These are phyloP conservation scores for Euphorbia pulcherrima DNA, from an alignment of 345 rosid species.

Conservation along the genomic window DNA sequence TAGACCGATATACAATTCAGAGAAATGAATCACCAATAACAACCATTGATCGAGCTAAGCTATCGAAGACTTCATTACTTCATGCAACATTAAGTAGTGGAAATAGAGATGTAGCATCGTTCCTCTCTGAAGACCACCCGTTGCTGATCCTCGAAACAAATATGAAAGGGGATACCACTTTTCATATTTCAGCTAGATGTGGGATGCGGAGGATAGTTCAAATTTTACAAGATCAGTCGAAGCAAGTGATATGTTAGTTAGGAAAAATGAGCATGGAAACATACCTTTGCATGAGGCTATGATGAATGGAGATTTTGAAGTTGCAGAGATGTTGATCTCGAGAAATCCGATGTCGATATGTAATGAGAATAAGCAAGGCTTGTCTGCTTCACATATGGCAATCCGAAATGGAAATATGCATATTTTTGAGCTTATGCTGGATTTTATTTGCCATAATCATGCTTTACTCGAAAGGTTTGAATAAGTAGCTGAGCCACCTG, in stretches of 20 bases:
- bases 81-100: neutral
- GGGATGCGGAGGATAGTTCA: neutral
- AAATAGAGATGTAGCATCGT: neutral
- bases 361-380: neutral
- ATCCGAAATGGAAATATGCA: neutral
- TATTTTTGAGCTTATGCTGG: neutral
- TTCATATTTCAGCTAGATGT: neutral
- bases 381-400: neutral
- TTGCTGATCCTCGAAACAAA: neutral
- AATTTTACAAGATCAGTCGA: too few species aligned
- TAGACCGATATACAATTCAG: neutral
- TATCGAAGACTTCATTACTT: neutral
- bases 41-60: neutral
- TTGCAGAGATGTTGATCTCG: too few species aligned
- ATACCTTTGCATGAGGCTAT: neutral
- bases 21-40: neutral
- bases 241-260: too few species aligned
- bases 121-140: neutral
- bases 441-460: too few species aligned
- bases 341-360: neutral
- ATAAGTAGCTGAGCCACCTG: neutral
- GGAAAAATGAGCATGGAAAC: neutral
- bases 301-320: neutral
- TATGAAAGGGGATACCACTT: neutral
- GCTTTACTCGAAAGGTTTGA: neutral